These are phyloP conservation scores for Purshia tridentata DNA, from an alignment of 306 rosid species.

Conservation along the genomic window DNA sequence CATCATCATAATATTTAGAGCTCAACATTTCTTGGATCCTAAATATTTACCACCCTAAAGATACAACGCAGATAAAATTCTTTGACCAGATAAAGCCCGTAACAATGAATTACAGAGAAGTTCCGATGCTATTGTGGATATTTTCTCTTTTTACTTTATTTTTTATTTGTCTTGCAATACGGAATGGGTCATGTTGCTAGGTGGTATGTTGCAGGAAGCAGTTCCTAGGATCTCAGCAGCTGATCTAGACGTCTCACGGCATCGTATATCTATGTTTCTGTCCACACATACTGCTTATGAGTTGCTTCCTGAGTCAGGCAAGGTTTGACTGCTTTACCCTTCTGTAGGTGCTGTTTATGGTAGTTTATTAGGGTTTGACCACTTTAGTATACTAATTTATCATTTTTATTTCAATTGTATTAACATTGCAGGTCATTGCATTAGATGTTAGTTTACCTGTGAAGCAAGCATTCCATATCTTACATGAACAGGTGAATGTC, in stretches of 20 bases:
- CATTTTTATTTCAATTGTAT: conserved; percentile 23
- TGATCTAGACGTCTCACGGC: conserved; percentile 68
- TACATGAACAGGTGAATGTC: conserved; percentile 69
- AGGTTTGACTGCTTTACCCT: conserved; percentile 60
- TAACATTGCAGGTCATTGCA: conserved; percentile 57
- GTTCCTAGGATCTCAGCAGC: conserved; percentile 47
- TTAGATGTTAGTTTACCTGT: conserved; percentile 74
- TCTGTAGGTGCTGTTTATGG: conserved; percentile 23
- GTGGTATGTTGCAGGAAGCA: conserved; percentile 50
- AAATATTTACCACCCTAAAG: not conserved
- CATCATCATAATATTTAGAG: not conserved
- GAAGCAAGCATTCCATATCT: conserved; percentile 85
- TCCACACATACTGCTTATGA: conserved; percentile 66
- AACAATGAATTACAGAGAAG: not conserved
- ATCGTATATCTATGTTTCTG: conserved; percentile 61
- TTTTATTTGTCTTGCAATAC: conserved; percentile 22
- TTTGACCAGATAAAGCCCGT: not conserved
- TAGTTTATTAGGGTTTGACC: conserved; percentile 9
- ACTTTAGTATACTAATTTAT: conserved; percentile 22
- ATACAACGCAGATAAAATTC: not conserved
- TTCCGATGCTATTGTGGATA: not conserved
- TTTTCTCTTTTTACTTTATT: not conserved
- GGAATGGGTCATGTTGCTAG: conserved; percentile 28
- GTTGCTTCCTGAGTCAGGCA: conserved; percentile 91
- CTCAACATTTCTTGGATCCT: not conserved